phyloP scores from a whole-genome alignment of 169 alveolate species.

The Miamiensis avidus region DNA sequence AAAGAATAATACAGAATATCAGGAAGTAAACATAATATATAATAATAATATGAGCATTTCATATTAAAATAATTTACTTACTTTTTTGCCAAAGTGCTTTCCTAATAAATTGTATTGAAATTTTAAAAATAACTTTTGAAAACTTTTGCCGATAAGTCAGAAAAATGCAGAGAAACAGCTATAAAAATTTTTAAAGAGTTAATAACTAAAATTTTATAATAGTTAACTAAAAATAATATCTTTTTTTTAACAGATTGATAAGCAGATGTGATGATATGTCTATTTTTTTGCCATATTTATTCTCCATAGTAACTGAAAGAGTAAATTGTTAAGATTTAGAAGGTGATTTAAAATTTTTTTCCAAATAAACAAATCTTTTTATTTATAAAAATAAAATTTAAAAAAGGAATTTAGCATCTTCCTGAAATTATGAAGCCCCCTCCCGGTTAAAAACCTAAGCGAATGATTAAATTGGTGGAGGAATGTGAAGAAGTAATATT shows the following conservation, averaged over 20 bases:
- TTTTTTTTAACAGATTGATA: constrained; percentile 44
- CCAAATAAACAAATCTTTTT: no score
- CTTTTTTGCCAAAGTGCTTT: constrained; percentile 28
- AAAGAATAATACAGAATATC: constrained; percentile 40
- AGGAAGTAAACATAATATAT: constrained; percentile 47
- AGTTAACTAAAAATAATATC: background rate
- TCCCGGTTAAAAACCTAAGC: constrained; percentile 79
- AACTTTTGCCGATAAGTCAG: constrained; percentile 71
- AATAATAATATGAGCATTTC: constrained; percentile 33
- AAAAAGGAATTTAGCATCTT: constrained; percentile 60
- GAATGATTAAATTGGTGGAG: constrained; percentile 69
- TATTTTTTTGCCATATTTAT: constrained; percentile 74
- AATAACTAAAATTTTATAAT: background rate
- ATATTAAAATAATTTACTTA: constrained; percentile 13
- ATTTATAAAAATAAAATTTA: no score
- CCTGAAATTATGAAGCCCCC: constrained; percentile 87
- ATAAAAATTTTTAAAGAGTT: constrained; percentile 69
- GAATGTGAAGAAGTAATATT: constrained; percentile 77
- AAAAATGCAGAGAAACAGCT: constrained; percentile 79
- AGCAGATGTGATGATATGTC: constrained; percentile 71
- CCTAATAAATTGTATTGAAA: constrained; percentile 74
- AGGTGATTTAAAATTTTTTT: no score
- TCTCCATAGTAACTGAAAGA: constrained; percentile 82
- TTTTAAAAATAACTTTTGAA: constrained; percentile 68
- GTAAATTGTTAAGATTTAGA: constrained; percentile 80